Conservation (phyloP, 2,329 filamentous ascomycete species). For the Eutypella sp. region DNA sequence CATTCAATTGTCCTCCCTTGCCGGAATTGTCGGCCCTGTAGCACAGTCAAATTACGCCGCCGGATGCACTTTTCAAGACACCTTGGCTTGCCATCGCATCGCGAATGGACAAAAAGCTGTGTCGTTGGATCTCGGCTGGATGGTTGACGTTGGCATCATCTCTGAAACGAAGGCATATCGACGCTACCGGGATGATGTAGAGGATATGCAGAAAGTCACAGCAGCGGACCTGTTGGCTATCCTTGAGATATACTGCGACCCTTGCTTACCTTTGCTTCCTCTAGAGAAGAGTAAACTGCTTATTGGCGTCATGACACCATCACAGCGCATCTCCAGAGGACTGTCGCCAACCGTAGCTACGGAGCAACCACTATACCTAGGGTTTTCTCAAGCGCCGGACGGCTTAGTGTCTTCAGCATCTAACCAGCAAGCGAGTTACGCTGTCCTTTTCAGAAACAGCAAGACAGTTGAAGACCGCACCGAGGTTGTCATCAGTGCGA, state of each 20-base stretch:
- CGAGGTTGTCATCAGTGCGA: conserved; percentile 3
- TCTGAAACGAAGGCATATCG: background rate
- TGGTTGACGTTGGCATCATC: background rate
- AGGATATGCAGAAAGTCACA: conserved; percentile 4
- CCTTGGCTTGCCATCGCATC: background rate
- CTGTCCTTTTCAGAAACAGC: background rate
- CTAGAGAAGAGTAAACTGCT: background rate
- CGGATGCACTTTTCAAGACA: conserved; percentile 1
- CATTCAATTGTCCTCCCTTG: background rate
- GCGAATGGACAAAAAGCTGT: background rate
- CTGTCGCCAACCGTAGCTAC: background rate
- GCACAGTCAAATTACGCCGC: background rate
- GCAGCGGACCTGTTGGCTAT: conserved; percentile 9
- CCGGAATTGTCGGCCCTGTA: background rate
- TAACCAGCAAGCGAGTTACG: background rate
- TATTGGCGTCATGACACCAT: background rate
- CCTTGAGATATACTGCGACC: conserved; percentile 7
- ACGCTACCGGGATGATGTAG: background rate
- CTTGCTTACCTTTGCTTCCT: background rate
- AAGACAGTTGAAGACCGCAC: background rate
- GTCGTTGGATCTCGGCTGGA: conserved; percentile 1
- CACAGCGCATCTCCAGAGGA: background rate
- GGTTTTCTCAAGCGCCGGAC: background rate
- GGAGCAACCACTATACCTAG: background rate
- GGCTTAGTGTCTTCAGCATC: background rate